A percentile compares a stretch with the other conserved stretches of the same genome.
Conservation (phyloP, 768 basidiomycete species). For the Lactarius hatsudake region DNA sequence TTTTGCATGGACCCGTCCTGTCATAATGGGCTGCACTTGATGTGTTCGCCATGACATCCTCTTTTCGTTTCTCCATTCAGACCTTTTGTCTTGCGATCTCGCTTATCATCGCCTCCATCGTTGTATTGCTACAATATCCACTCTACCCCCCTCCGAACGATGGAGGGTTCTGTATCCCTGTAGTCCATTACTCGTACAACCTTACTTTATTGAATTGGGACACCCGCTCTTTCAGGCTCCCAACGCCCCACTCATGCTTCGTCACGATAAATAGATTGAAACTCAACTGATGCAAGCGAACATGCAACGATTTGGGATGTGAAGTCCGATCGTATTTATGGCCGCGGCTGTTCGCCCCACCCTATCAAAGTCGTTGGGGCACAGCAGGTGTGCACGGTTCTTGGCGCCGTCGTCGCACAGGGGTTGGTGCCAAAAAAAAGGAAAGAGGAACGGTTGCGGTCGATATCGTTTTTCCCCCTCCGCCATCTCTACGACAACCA, state of each 20-base stretch:
- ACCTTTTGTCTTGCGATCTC: neutral
- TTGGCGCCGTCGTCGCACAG: neutral
- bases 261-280: neutral
- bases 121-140: neutral
- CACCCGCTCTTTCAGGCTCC: neutral
- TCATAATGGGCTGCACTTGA: constrained; percentile 15
- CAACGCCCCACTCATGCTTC: neutral
- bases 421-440: neutral
- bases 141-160: neutral
- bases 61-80: neutral
- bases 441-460: neutral
- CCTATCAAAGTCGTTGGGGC: neutral
- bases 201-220: neutral
- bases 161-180: neutral
- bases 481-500: neutral
- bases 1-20: neutral
- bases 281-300: constrained; percentile 10
- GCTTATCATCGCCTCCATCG: constrained; percentile 1
- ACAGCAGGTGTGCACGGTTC: neutral
- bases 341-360: neutral
- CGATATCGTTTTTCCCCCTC: neutral
- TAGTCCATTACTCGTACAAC: neutral
- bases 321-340: neutral
- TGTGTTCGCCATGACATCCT: constrained; percentile 2
- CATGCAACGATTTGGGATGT: neutral